These are phyloP conservation scores for Suillus americanus DNA, from an alignment of 768 basidiomycete genomes.

Conservation along the genomic window DNA sequence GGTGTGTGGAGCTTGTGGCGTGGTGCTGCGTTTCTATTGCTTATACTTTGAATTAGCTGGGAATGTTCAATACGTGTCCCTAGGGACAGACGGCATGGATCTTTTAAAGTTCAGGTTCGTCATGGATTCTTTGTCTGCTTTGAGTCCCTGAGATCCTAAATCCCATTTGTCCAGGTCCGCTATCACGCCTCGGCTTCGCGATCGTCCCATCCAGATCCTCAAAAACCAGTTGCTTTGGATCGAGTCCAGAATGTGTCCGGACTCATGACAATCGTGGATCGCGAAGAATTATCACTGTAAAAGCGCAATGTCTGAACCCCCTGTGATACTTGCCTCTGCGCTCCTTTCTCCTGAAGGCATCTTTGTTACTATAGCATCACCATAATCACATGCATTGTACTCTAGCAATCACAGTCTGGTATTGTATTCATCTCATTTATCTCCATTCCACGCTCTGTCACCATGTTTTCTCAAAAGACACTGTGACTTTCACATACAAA, in stretches of 20 bases:
- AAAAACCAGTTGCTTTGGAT: slow-evolving; percentile 61
- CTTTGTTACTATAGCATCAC: neutral
- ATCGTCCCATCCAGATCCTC: slow-evolving; percentile 52
- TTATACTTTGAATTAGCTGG: slow-evolving; percentile 47
- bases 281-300: slow-evolving; percentile 31
- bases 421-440: neutral
- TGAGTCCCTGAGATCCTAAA: neutral
- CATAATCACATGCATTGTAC: slow-evolving; percentile 7
- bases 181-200: slow-evolving; percentile 63
- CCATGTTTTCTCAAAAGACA: neutral
- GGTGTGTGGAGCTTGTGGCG: slow-evolving; percentile 43
- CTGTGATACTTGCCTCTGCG: slow-evolving; percentile 5
- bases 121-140: slow-evolving; percentile 5
- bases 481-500: neutral
- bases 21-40: slow-evolving; percentile 6
- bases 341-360: neutral
- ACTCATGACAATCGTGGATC: slow-evolving; percentile 68
- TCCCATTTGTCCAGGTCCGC: slow-evolving; percentile 43
- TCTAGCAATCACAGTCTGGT: slow-evolving; percentile 1
- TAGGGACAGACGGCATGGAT: slow-evolving; percentile 46
- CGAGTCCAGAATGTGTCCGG: slow-evolving; percentile 64
- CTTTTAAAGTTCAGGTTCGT: slow-evolving; percentile 62
- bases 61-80: slow-evolving; percentile 56
- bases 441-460: neutral
- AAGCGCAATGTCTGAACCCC: neutral